Conservation (phyloP, 192 early-diverging fungal genomes). For the Coemansia sp. region DNA sequence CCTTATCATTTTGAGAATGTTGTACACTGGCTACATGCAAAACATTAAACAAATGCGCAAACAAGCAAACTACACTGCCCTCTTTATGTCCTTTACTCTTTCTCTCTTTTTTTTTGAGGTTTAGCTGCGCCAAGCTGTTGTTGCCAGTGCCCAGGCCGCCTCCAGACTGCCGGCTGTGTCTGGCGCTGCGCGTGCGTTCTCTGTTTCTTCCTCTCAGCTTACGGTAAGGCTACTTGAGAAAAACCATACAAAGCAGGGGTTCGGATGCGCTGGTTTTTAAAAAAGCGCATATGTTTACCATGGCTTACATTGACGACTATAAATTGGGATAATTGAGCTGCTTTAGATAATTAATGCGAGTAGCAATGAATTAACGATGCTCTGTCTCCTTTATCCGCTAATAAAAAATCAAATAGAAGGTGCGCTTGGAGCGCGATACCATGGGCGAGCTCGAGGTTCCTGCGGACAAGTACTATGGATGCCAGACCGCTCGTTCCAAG, state of each 20-base stretch:
- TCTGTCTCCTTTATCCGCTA: too few species aligned
- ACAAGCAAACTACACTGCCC: not conserved
- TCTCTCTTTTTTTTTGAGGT: not conserved
- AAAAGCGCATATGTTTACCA: too few species aligned
- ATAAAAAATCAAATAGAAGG: conserved; percentile 21
- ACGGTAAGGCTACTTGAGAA: conserved; percentile 33
- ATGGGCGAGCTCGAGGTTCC: conserved; percentile 96
- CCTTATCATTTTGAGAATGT: too few species aligned
- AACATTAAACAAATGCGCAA: not conserved
- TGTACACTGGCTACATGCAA: not conserved
- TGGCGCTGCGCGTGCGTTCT: conserved; percentile 42
- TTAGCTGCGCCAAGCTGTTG: conserved; percentile 45
- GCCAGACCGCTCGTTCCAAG: conserved; percentile 93
- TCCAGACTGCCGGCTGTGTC: conserved; percentile 15
- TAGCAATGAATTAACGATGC: too few species aligned
- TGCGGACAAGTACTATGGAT: conserved; percentile 94
- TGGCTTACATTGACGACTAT: too few species aligned
- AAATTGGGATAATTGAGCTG: too few species aligned
- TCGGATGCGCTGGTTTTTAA: too few species aligned
- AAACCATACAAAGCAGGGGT: too few species aligned
- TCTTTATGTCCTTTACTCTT: not conserved
- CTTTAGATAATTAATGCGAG: too few species aligned
- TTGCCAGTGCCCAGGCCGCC: conserved; percentile 30
- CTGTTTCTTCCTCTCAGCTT: conserved; percentile 35
- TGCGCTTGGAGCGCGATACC: conserved; percentile 77